Percentiles rank a stretch among this genome's conserved stretches.
Evolutionary conservation across 192 early-diverging fungal genomes (phyloP).

Genomic region (Backusella mclennaniae): DNA sequence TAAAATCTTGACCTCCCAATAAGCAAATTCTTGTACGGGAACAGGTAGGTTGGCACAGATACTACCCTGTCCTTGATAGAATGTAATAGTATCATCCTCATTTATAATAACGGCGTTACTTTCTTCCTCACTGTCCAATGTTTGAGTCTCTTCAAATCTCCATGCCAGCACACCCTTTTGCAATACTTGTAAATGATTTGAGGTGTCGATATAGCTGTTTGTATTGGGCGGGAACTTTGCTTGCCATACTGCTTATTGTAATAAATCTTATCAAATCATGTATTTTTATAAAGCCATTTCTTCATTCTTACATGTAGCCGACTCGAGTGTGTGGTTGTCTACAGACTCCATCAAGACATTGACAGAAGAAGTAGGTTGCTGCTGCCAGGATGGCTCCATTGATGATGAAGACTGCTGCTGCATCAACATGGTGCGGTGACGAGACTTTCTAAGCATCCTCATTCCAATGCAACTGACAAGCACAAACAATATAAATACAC

Average conservation of each 20-base stretch:
- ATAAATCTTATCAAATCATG: not conserved
- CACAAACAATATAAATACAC: constrained; percentile 1
- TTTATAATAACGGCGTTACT: constrained; percentile 60
- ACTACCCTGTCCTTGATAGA: constrained; percentile 64
- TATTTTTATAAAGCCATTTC: not conserved
- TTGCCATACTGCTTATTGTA: constrained; percentile 13
- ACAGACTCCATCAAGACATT: not conserved
- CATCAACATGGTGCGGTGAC: not conserved
- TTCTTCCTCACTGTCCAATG: constrained; percentile 41
- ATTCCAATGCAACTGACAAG: constrained; percentile 16
- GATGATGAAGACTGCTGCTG: not conserved
- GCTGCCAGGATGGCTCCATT: not conserved
- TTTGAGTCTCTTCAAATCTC: constrained; percentile 52
- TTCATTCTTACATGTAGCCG: not conserved
- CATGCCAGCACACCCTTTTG: constrained; percentile 73
- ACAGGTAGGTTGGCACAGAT: constrained; percentile 72
- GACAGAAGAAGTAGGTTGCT: not conserved
- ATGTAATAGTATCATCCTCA: constrained; percentile 61
- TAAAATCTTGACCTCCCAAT: constrained; percentile 75
- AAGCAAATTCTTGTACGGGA: constrained; percentile 66
- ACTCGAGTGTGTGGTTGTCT: not conserved
- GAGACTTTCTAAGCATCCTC: not conserved
- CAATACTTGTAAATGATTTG: not conserved
- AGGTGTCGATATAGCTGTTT: not conserved
- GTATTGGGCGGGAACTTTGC: constrained; percentile 13